phyloP scores from a whole-genome alignment of 495 filamentous ascomycete genomes.

The Penicillium arizonense region DNA sequence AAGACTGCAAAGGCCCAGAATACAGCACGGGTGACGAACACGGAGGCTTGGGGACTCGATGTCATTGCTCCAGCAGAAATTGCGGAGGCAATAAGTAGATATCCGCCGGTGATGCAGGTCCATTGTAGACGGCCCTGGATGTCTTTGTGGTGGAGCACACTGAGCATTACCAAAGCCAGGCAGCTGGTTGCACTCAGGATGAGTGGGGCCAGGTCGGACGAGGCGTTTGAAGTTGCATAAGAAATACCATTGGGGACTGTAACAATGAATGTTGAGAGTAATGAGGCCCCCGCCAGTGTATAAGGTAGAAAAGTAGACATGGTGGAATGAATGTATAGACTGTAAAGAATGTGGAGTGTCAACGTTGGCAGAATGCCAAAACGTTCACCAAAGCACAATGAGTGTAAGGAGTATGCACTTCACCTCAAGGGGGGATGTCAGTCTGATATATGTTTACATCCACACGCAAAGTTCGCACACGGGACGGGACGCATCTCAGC shows the following conservation, averaged over 20 bases:
- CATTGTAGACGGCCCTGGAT: conserved; percentile 14
- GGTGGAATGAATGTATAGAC: conserved; percentile 7
- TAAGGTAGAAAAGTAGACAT: conserved; percentile 23
- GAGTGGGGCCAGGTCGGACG: conserved; percentile 21
- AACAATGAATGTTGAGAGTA: conserved; percentile 25
- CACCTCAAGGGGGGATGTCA: background rate
- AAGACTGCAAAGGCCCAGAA: conserved; percentile 38
- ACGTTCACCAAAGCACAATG: conserved; percentile 13
- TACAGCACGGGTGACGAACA: conserved; percentile 31
- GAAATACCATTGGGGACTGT: conserved; percentile 37
- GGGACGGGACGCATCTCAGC: conserved; percentile 21
- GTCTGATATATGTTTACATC: conserved; percentile 15
- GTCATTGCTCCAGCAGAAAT: conserved; percentile 31
- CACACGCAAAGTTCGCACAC: conserved; percentile 13
- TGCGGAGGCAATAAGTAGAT: conserved; percentile 30
- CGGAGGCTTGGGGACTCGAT: conserved; percentile 14
- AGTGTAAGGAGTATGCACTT: background rate
- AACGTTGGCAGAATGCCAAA: conserved; percentile 6
- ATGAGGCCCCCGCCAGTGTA: conserved; percentile 24
- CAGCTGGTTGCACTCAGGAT: conserved; percentile 30
- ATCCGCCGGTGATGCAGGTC: conserved; percentile 19
- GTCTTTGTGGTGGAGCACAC: conserved; percentile 25
- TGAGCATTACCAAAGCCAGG: conserved; percentile 22
- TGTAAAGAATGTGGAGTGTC: conserved; percentile 6
- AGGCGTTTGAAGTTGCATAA: conserved; percentile 23